Evolutionary conservation across 495 filamentous ascomycete species (phyloP), one percentile per base, ranked within the genome.

Genomic region (Halenospora varia): DNA sequence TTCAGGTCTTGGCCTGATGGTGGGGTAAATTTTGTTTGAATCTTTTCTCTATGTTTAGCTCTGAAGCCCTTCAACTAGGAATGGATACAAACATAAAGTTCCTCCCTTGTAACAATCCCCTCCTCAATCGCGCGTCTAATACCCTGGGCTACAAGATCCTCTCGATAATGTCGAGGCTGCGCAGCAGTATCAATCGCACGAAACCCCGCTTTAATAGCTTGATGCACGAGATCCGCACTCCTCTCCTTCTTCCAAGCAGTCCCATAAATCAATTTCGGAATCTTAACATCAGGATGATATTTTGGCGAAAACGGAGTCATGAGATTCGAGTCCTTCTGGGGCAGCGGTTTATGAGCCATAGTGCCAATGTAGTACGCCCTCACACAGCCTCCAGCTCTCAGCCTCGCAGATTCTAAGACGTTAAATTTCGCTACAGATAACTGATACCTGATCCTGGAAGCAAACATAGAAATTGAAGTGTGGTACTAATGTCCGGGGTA

Each of bases 241-340:
- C 70, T 71, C 2, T 85, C 83, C 67, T 89, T 88, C 71, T 93
- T 92, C 90, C 89, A 93, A n/a, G 90, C 90, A 8, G 89, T 92
- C 44, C 89, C 90, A 65, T 95, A 95, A 55, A 94, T 69, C 58
- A 91, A 77, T 55, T 75, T 72, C 6, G 86, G 86, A 63, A 81
- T 77, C 29, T 63, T 62, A 24, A 57, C 62, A 51, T 45, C 48
- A 19, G 56, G 55, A 10, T 15, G 10, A 9, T n/a, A 54, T 19
- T 47, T 59, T 17, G 52, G 56, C 0, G 26, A 11, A 11, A 53
- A 41, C 4, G 50, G 24, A n/a, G n/a, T n/a, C n/a, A n/a, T n/a
- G n/a, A n/a, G n/a, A n/a, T n/a, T n/a, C n/a, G n/a, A n/a, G n/a
- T n/a, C n/a, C n/a, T n/a, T n/a, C n/a, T n/a, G n/a, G n/a, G n/a